Percentiles rank a stretch among this genome's conserved stretches.
Conservation (phyloP, 139 green algal species). For the Axilococcus clingmanii region DNA sequence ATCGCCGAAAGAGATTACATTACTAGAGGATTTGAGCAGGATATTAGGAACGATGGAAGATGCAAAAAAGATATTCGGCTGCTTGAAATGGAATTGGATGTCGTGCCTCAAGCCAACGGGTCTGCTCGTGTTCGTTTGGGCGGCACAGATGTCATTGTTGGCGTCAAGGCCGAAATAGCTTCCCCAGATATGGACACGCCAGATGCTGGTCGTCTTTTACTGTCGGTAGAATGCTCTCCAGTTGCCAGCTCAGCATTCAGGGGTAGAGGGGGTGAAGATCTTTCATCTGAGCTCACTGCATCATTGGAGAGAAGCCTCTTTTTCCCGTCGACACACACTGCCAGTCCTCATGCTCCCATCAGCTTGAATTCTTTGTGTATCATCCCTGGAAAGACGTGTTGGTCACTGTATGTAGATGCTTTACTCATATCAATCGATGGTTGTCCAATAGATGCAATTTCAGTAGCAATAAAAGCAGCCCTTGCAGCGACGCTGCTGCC, state of each 20-base stretch:
- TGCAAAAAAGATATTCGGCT: constrained; percentile 38
- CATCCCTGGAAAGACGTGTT: constrained; percentile 64
- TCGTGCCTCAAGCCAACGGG: constrained; percentile 66
- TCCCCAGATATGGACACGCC: constrained; percentile 24
- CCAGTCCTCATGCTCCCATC: not conserved
- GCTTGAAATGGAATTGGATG: constrained; percentile 46
- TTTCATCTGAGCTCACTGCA: constrained; percentile 36
- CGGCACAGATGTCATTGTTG: constrained; percentile 68
- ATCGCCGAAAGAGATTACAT: constrained; percentile 20
- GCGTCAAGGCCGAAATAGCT: constrained; percentile 62
- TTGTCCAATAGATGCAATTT: constrained; percentile 66
- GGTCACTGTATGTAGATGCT: constrained; percentile 71
- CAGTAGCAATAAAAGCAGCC: constrained; percentile 44
- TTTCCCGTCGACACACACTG: not conserved
- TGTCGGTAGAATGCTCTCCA: constrained; percentile 67
- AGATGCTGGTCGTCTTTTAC: constrained; percentile 44
- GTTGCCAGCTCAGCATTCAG: constrained; percentile 63
- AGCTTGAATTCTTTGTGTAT: constrained; percentile 61
- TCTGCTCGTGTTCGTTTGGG: constrained; percentile 63
- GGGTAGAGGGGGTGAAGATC: constrained; percentile 56
- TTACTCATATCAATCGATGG: constrained; percentile 76
- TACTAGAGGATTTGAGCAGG: constrained; percentile 10
- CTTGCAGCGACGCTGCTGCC: constrained; percentile 4
- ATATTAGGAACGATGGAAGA: constrained; percentile 52
- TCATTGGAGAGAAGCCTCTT: constrained; percentile 44